These are phyloP conservation scores for Drechslera avenae DNA, from an alignment of 2,329 filamentous ascomycete genomes.

Conservation along the genomic window DNA sequence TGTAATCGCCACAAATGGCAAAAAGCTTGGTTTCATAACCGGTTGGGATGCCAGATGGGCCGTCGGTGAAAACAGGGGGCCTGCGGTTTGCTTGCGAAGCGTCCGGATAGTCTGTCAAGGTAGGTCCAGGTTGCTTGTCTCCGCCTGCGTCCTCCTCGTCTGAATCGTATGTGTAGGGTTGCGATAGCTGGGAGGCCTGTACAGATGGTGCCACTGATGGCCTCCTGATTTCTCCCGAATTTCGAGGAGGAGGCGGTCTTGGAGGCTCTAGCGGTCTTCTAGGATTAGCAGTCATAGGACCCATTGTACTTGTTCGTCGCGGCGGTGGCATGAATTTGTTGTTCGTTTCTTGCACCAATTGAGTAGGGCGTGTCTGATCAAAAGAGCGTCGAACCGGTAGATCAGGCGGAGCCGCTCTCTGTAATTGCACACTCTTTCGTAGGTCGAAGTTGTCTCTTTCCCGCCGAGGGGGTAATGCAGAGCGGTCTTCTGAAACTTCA, in stretches of 20 bases:
- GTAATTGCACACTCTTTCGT: slow-evolving; percentile 42
- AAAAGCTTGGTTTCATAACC: slow-evolving; percentile 87
- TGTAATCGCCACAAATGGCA: slow-evolving; percentile 84
- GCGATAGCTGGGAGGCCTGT: slow-evolving; percentile 24
- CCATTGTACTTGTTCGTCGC: slow-evolving; percentile 41
- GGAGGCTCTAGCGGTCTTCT: slow-evolving; percentile 38
- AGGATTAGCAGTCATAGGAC: slow-evolving; percentile 6
- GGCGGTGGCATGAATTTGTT: slow-evolving; percentile 42
- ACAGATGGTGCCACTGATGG: slow-evolving; percentile 24
- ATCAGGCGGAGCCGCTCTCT: slow-evolving; percentile 38
- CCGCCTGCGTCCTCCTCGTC: slow-evolving; percentile 53
- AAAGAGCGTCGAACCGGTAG: slow-evolving; percentile 45
- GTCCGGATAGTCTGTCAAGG: slow-evolving; percentile 76
- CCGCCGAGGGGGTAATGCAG: slow-evolving; percentile 55
- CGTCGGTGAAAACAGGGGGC: slow-evolving; percentile 74
- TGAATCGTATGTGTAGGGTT: slow-evolving; percentile 52
- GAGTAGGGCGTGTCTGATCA: slow-evolving; percentile 39
- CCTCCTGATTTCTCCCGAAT: slow-evolving; percentile 41
- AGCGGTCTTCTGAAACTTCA: slow-evolving; percentile 53
- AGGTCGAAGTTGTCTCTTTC: slow-evolving; percentile 43
- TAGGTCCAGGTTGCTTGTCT: slow-evolving; percentile 58
- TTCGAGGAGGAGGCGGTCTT: slow-evolving; percentile 42
- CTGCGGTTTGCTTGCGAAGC: slow-evolving; percentile 81
- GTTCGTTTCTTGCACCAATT: slow-evolving; percentile 31
- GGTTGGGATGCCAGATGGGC: slow-evolving; percentile 76